A percentile compares a stretch with the other conserved stretches of the same genome.
Conservation (phyloP, 2,329 filamentous ascomycete genomes). For the Xylaria sp. region DNA sequence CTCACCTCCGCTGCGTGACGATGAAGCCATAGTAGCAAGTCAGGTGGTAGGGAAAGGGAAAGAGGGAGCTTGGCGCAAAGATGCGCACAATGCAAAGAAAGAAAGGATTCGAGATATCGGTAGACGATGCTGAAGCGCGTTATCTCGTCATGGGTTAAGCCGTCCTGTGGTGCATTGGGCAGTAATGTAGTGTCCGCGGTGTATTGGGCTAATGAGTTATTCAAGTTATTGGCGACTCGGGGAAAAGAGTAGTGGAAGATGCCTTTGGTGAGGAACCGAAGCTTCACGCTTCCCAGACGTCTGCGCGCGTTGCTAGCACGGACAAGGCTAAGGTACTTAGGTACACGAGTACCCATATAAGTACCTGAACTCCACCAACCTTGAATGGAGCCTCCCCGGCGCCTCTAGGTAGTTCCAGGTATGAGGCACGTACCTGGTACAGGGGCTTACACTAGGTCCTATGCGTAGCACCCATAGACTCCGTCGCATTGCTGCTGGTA, state of each 20-base stretch:
- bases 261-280: slow-evolving; percentile 5
- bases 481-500: neutral
- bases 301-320: neutral
- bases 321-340: neutral
- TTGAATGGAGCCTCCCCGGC: no score
- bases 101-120: neutral
- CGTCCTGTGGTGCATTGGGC: neutral
- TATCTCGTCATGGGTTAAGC: neutral
- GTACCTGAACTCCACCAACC: no score
- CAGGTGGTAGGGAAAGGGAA: slow-evolving; percentile 4
- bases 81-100: slow-evolving; percentile 6
- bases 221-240: no score
- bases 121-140: neutral
- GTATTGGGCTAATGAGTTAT: no score
- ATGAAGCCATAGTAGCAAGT: slow-evolving; percentile 48
- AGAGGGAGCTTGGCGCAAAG: slow-evolving; percentile 5
- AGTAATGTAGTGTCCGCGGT: neutral
- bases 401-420: no score
- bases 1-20: slow-evolving; percentile 54
- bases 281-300: slow-evolving; percentile 24
- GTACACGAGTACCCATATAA: no score
- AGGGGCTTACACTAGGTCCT: neutral
- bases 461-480: neutral
- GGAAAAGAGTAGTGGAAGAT: slow-evolving; percentile 7
- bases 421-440: no score